phyloP scores from a whole-genome alignment of 78 protist species.

The Dictyostelium discoideum region dicty_2.7 NC_007090.3:3133501-3134000 shows the following conservation, averaged over 20 bases:
- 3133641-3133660: constrained; percentile 45
- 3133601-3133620: constrained; percentile 13
- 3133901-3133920: constrained; percentile 69
- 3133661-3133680: constrained; percentile 36
- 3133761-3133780: constrained; percentile 63
- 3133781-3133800: constrained; percentile 31
- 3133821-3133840: constrained; percentile 75
- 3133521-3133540: too few relatives aligned
- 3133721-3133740: constrained; percentile 10
- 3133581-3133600: background rate
- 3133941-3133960: constrained; percentile 83
- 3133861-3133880: constrained; percentile 17
- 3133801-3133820: constrained; percentile 76
- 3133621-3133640: constrained; percentile 26
- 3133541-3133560: background rate
- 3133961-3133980: constrained; percentile 71
- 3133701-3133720: background rate
- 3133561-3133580: background rate
- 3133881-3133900: constrained; percentile 42
- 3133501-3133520: background rate
- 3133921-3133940: constrained; percentile 74
- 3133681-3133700: constrained; percentile 29
- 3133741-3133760: constrained; percentile 74
- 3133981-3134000: constrained; percentile 63
- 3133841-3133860: constrained; percentile 48